Percentiles rank a stretch among this genome's conserved stretches.
phyloP scores from a whole-genome alignment of 768 basidiomycete species.

The Cubamyces lactineus region DNA sequence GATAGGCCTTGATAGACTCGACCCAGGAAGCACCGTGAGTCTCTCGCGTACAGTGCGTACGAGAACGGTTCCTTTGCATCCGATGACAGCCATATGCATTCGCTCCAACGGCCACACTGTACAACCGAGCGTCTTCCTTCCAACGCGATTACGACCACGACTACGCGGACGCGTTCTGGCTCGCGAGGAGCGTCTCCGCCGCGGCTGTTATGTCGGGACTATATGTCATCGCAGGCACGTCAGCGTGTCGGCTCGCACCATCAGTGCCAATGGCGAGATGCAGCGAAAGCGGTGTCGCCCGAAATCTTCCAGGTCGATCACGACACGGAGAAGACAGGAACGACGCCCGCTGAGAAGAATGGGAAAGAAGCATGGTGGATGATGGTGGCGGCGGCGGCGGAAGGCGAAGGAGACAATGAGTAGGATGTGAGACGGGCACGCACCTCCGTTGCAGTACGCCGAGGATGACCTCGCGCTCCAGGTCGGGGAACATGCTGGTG shows the following conservation, averaged over 20 bases:
- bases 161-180: conserved; percentile 39
- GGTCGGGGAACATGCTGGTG: conserved; percentile 82
- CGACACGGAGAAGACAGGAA: not conserved
- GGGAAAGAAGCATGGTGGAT: not conserved
- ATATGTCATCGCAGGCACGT: conserved; percentile 4
- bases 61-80: not conserved
- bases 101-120: conserved; percentile 1
- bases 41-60: no score
- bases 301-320: conserved; percentile 6
- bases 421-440: conserved; percentile 25
- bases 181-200: conserved; percentile 74
- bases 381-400: not conserved
- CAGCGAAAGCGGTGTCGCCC: not conserved
- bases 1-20: conserved; percentile 3
- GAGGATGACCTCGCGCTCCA: conserved; percentile 72
- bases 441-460: conserved; percentile 84
- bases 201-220: conserved; percentile 82
- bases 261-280: conserved; percentile 23
- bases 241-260: conserved; percentile 10
- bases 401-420: not conserved
- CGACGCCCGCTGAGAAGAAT: not conserved
- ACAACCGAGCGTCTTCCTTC: not conserved
- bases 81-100: conserved; percentile 10
- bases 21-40: not conserved
- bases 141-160: not conserved